Base-by-base conservation (phyloP, 345 rosid genomes). In the Salix caprea region DNA sequence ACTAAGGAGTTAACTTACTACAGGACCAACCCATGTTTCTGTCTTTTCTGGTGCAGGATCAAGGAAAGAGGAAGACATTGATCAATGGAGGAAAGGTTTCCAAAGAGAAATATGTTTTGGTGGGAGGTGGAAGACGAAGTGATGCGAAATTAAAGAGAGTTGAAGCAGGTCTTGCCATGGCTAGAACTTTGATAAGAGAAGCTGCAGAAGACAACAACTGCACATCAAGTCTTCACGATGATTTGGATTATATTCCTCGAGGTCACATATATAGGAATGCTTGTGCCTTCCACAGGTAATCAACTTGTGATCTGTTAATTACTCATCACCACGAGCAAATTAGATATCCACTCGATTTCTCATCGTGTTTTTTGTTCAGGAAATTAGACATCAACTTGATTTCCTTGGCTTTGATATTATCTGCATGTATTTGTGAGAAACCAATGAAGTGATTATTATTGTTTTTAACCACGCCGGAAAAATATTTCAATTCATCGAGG, bases 261-360 rank as follows among this genome's bases (percentile, higher is more conserved):
- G 89, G 90, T 0, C 70, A 74, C 11, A 86, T 91, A 28, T 91
- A 89, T 75, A 69, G 84, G 56, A 89, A 89, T 73, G 75, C 89
- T 72, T 77, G 82, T 40, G 87, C 87, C 8, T 88, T 91, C 71
- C 87, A 87, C 74, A 76, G 88, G 91, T 91, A 84, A 7, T 21
- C 19, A 30, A 19, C 23, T 24, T 26, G 26, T 62, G n/a, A 21
- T 62, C n/a, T 62, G 11, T 24, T 62, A 24, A 62, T 24, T 24
- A 11, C 26, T 62, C 1, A 24, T 42, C 30, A 36, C 9, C 3
- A 12, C 13, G 30, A 16, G 8, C 6, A n/a, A 34, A 34, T 5
- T 34, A 34, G 36, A 34, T 34, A 34, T 34, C 36, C 36, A 34
- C 36, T 5, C 5, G 36, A 34, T 34, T 5, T 5, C 6, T 32